A percentile compares a stretch with the other conserved stretches of the same genome.
Evolutionary conservation across 192 early-diverging fungal species (phyloP).

Genomic region (Piromyces finnis): DNA sequence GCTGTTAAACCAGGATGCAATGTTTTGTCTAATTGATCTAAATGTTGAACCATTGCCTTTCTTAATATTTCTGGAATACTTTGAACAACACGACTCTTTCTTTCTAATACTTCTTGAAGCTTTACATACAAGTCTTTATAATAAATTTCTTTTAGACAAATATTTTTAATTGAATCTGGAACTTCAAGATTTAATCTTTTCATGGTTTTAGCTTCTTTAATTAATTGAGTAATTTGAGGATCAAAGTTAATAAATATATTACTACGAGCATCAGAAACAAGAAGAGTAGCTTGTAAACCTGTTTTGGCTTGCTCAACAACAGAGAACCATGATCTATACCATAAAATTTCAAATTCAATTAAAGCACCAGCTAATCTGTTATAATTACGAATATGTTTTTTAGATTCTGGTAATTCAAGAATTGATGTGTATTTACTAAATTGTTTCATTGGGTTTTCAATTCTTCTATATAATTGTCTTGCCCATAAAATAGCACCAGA

Average conservation of each 20-base stretch:
- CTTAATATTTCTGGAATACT: conserved; percentile 24
- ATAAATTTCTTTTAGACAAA: conserved; percentile 38
- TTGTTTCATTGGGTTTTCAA: conserved; percentile 37
- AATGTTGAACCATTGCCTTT: conserved; percentile 32
- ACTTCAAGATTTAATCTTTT: conserved; percentile 26
- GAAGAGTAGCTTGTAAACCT: conserved; percentile 38
- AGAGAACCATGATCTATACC: conserved; percentile 34
- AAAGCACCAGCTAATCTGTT: conserved; percentile 42
- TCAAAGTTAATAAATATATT: conserved; percentile 40
- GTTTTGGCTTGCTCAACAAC: conserved; percentile 42
- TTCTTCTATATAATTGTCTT: conserved; percentile 34
- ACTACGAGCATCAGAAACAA: conserved; percentile 31
- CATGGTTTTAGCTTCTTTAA: conserved; percentile 40
- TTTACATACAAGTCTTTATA: conserved; percentile 28
- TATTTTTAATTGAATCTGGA: conserved; percentile 27
- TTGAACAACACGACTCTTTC: conserved; percentile 23
- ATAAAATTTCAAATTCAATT: conserved; percentile 42
- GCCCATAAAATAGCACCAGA: conserved; percentile 43
- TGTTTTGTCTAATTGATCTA: conserved; percentile 34
- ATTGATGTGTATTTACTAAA: conserved; percentile 31
- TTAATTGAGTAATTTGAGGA: conserved; percentile 35
- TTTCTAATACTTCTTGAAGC: conserved; percentile 20
- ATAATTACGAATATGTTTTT: conserved; percentile 48
- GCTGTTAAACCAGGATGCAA: conserved; percentile 40
- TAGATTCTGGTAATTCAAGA: conserved; percentile 31